Evolutionary conservation across 2,329 filamentous ascomycete species (phyloP).

Genomic region (Fusarium graminum): DNA sequence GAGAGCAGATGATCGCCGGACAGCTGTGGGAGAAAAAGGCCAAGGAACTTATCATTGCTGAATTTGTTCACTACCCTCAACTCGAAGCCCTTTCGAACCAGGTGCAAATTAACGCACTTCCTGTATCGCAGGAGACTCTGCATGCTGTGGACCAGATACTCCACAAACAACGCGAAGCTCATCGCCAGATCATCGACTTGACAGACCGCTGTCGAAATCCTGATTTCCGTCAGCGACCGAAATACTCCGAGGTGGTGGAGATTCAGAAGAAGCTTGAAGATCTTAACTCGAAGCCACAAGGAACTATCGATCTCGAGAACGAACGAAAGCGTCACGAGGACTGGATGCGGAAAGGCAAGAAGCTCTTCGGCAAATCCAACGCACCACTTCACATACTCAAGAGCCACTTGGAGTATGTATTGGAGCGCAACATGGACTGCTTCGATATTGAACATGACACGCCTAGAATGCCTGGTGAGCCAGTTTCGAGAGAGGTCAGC

Average conservation of each 20-base stretch:
- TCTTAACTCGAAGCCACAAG: conserved; percentile 90
- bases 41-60: conserved; percentile 90
- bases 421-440: conserved; percentile 89
- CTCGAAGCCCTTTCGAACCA: conserved; percentile 91
- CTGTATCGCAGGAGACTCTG: conserved; percentile 85
- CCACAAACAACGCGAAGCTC: conserved; percentile 94
- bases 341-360: conserved; percentile 99
- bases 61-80: conserved; percentile 92
- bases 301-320: conserved; percentile 92
- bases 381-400: conserved; percentile 96
- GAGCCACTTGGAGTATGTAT: conserved; percentile 92
- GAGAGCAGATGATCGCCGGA: conserved; percentile 80
- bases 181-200: conserved; percentile 86
- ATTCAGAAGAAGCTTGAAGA: conserved; percentile 89
- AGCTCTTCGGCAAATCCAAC: conserved; percentile 97
- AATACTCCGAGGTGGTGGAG: conserved; percentile 89
- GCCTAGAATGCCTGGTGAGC: conserved; percentile 90
- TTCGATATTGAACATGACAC: conserved; percentile 89
- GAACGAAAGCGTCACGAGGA: conserved; percentile 96
- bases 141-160: conserved; percentile 89
- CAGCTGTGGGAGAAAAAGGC: conserved; percentile 94
- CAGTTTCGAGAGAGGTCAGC: conserved; percentile 84
- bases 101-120: conserved; percentile 76
- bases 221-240: conserved; percentile 83
- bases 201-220: conserved; percentile 81